phyloP scores from a whole-genome alignment of 2,329 filamentous ascomycete species.

The Fusarium sororula region DNA sequence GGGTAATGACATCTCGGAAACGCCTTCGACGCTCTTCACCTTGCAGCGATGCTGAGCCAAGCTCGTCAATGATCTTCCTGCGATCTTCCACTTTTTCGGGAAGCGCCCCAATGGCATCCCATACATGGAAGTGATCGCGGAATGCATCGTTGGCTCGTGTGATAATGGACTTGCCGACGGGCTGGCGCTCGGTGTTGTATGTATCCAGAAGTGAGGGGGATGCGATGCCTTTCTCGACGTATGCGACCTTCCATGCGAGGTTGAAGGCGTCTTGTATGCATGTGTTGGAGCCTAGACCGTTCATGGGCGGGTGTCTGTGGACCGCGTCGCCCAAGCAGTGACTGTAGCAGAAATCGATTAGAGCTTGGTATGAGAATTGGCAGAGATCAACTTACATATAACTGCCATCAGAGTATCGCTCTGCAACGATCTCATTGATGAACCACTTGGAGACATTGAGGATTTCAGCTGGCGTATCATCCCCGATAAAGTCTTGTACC shows the following conservation, averaged over 20 bases:
- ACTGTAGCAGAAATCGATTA: accelerated
- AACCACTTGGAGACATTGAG: not conserved
- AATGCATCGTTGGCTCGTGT: not conserved
- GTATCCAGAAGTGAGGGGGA: not conserved
- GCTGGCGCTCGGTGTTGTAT: not conserved
- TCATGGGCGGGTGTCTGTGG: not conserved
- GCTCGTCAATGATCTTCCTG: not conserved
- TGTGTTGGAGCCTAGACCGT: not conserved
- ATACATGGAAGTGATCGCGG: not conserved
- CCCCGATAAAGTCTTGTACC: not conserved
- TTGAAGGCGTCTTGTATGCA: not conserved
- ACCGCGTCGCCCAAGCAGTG: not conserved
- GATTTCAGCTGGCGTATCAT: not conserved
- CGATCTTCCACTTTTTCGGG: not conserved
- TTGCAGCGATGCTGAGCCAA: not conserved
- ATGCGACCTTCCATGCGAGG: not conserved
- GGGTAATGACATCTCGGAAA: not conserved
- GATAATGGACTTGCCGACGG: not conserved
- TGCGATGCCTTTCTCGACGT: not conserved
- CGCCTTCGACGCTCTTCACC: not conserved
- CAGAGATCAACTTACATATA: not conserved
- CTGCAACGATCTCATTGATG: not conserved
- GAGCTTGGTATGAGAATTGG: no score
- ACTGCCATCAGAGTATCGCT: not conserved
- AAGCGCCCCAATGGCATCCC: not conserved